Conservation (phyloP, 306 rosid genomes). For the Heteromeles arbutifolia region DNA sequence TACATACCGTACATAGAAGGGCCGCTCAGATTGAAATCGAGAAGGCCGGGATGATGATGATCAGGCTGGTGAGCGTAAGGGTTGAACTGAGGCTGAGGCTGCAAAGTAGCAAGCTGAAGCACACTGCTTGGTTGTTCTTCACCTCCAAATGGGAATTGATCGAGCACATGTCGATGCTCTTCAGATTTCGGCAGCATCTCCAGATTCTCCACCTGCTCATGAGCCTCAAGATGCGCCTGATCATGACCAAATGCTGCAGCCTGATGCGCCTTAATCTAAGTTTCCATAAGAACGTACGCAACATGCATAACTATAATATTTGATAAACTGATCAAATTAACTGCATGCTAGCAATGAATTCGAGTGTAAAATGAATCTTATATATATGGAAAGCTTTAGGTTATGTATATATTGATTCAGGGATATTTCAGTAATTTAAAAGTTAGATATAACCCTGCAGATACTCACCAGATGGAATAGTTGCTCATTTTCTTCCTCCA, state of each 20-base stretch:
- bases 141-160: conserved; percentile 27
- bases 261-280: conserved; percentile 43
- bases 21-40: conserved; percentile 33
- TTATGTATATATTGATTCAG: too few species aligned
- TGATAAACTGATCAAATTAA: too few species aligned
- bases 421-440: background rate
- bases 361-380: background rate
- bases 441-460: background rate
- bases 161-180: conserved; percentile 7
- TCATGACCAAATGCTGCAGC: conserved; percentile 21
- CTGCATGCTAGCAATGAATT: too few species aligned
- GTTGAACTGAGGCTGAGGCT: conserved; percentile 10
- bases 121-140: conserved; percentile 32
- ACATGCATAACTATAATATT: too few species aligned
- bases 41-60: conserved; percentile 31
- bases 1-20: conserved; percentile 19
- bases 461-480: conserved; percentile 50
- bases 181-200: conserved; percentile 14
- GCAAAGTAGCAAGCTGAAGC: conserved; percentile 26
- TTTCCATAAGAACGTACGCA: background rate
- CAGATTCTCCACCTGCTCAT: conserved; percentile 3
- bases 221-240: conserved; percentile 10
- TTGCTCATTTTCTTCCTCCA: conserved; percentile 53
- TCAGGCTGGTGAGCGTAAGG: conserved; percentile 32
- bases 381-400: background rate